Conservation (phyloP, 495 filamentous ascomycete species). For the Penicillium robsamsonii region DNA sequence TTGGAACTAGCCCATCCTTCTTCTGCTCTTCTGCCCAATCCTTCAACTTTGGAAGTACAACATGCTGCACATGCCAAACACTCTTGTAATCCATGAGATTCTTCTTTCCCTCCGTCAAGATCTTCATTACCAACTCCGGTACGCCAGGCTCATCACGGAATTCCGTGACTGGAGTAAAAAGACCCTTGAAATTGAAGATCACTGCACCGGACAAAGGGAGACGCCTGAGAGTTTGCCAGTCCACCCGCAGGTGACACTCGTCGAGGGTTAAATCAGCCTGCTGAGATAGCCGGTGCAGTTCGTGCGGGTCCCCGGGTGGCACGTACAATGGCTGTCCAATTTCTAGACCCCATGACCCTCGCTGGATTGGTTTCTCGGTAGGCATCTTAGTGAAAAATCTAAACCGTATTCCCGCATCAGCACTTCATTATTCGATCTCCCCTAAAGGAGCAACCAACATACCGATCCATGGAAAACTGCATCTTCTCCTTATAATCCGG, state of each 20-base stretch:
- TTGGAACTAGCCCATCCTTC: slow-evolving; percentile 56
- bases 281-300: slow-evolving; percentile 55
- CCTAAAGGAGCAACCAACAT: slow-evolving; percentile 8
- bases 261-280: slow-evolving; percentile 53
- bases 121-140: slow-evolving; percentile 63
- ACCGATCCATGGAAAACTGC: slow-evolving; percentile 85
- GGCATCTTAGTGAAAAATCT: slow-evolving; percentile 82
- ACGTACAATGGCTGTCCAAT: slow-evolving; percentile 75
- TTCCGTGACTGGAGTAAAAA: slow-evolving; percentile 75
- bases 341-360: slow-evolving; percentile 86
- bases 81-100: slow-evolving; percentile 79
- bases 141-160: slow-evolving; percentile 74
- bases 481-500: slow-evolving; percentile 92
- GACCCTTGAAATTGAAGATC: slow-evolving; percentile 88
- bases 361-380: slow-evolving; percentile 73
- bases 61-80: slow-evolving; percentile 80
- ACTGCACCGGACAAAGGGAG: slow-evolving; percentile 73
- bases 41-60: slow-evolving; percentile 66
- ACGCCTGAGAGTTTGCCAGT: slow-evolving; percentile 88
- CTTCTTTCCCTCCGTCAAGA: slow-evolving; percentile 71
- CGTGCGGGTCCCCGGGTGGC: slow-evolving; percentile 71
- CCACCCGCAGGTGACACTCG: slow-evolving; percentile 73
- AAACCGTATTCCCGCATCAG: not conserved
- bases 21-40: slow-evolving; percentile 70
- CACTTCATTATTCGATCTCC: no score